Evolutionary conservation across 495 filamentous ascomycete species (phyloP).

Genomic region (Thermothielavioides terrestris): DNA sequence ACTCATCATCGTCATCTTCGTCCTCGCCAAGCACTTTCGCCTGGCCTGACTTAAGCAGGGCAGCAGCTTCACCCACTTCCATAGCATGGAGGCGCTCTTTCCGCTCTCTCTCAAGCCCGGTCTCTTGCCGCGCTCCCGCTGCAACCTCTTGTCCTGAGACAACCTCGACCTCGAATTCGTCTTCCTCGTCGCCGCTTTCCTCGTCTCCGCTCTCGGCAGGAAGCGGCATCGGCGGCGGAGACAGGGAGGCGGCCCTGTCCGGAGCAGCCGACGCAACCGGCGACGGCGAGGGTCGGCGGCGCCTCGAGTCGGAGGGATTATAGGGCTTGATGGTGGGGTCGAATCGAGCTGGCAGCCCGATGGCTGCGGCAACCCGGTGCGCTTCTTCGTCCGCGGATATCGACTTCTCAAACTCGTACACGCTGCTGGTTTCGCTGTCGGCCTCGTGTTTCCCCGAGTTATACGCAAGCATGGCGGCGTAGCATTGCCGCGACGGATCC

Average conservation of each 20-base stretch:
- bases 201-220: slow-evolving; percentile 38
- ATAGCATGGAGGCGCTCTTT: slow-evolving; percentile 48
- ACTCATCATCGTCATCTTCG: slow-evolving; percentile 28
- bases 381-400: slow-evolving; percentile 55
- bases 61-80: slow-evolving; percentile 47
- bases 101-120: slow-evolving; percentile 26
- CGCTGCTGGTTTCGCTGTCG: slow-evolving; percentile 37
- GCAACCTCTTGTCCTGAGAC: slow-evolving; percentile 29
- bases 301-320: slow-evolving; percentile 4
- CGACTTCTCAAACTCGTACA: slow-evolving; percentile 39
- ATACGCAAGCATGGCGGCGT: slow-evolving; percentile 70
- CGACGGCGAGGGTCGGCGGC: slow-evolving; percentile 23
- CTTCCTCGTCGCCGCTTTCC: slow-evolving; percentile 38
- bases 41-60: slow-evolving; percentile 28
- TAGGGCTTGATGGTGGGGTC: slow-evolving; percentile 46
- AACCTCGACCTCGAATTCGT: slow-evolving; percentile 44
- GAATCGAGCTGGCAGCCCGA: slow-evolving; percentile 55
- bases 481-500: slow-evolving; percentile 70
- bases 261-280: slow-evolving; percentile 18
- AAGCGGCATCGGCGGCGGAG: slow-evolving; percentile 12
- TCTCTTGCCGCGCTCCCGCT: slow-evolving; percentile 9
- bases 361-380: slow-evolving; percentile 59
- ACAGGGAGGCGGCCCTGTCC: slow-evolving; percentile 15
- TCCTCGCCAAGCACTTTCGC: slow-evolving; percentile 16
- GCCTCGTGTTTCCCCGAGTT: slow-evolving; percentile 49